Evolutionary conservation across 2,329 filamentous ascomycete genomes (phyloP).

Genomic region (Elsinoe australis): DNA sequence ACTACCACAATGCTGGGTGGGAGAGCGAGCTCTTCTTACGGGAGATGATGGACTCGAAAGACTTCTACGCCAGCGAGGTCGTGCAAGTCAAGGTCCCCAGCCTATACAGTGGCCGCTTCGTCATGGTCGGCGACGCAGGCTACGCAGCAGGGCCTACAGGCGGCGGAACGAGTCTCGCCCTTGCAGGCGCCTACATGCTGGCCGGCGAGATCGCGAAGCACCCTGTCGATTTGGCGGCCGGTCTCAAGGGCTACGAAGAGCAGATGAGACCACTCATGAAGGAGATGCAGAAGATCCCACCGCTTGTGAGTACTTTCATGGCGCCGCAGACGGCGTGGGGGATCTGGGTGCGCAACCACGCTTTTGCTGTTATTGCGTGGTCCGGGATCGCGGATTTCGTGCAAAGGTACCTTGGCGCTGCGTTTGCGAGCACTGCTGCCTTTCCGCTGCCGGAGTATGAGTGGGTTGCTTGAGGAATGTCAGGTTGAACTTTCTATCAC

Average conservation of each 20-base stretch:
- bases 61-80: conserved; percentile 26
- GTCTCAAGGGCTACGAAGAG: conserved; percentile 40
- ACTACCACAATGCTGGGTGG: conserved; percentile 23
- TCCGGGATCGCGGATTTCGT: conserved; percentile 29
- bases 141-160: conserved; percentile 32
- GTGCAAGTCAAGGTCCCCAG: conserved; percentile 31
- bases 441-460: conserved; percentile 7
- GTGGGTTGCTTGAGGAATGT: too few relatives aligned
- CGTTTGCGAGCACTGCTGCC: not conserved
- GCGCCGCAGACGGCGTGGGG: conserved; percentile 42
- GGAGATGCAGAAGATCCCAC: conserved; percentile 30
- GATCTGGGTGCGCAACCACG: conserved; percentile 38
- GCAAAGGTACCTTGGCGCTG: conserved; percentile 22
- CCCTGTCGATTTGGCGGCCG: conserved; percentile 29
- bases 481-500: too few relatives aligned
- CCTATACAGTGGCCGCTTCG: conserved; percentile 31
- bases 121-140: conserved; percentile 37
- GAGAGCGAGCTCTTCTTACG: conserved; percentile 21
- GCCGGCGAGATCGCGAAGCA: conserved; percentile 42
- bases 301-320: conserved; percentile 32
- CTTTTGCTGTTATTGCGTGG: conserved; percentile 38
- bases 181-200: conserved; percentile 46
- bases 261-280: conserved; percentile 40
- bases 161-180: conserved; percentile 31
- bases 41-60: conserved; percentile 21